These are phyloP conservation scores for Suhomyces bokatorum DNA, from an alignment of 1,139 yeast species.

Conservation along the genomic window DNA sequence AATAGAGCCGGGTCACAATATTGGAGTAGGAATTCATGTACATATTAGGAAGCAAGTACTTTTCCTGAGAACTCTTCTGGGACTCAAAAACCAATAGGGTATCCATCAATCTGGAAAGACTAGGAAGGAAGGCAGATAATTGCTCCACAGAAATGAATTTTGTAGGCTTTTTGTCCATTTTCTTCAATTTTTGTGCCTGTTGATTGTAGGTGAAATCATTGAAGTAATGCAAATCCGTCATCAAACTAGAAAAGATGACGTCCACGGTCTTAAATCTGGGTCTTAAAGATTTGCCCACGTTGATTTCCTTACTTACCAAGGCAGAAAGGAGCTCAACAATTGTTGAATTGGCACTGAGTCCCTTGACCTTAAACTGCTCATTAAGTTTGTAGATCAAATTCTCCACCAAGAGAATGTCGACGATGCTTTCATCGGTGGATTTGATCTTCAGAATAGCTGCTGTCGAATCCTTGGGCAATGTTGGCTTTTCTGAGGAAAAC, in stretches of 20 bases:
- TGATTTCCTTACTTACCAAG: constrained; percentile 23
- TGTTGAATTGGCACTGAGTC: constrained; percentile 22
- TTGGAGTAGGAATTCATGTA: constrained; percentile 29
- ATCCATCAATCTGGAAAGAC: constrained; percentile 24
- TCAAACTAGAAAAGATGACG: constrained; percentile 32
- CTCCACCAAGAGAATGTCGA: constrained; percentile 32
- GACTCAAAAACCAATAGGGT: constrained; percentile 23
- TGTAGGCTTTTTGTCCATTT: constrained; percentile 13
- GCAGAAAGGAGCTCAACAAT: constrained; percentile 27
- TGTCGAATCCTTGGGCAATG: neutral
- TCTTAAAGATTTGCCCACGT: constrained; percentile 18
- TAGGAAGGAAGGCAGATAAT: constrained; percentile 17
- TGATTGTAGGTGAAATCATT: constrained; percentile 33
- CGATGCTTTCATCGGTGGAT: constrained; percentile 14
- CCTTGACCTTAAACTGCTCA: constrained; percentile 24
- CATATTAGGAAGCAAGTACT: constrained; percentile 21
- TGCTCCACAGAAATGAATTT: constrained; percentile 29
- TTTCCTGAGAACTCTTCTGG: constrained; percentile 14
- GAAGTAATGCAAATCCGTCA: constrained; percentile 37
- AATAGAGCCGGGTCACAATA: constrained; percentile 26
- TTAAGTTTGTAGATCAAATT: constrained; percentile 37
- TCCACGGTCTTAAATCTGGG: constrained; percentile 32
- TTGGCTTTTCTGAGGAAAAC: neutral
- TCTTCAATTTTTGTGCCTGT: constrained; percentile 14
- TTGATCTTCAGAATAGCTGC: constrained; percentile 5